Percentiles rank a stretch among this genome's conserved stretches.
phyloP scores from a whole-genome alignment of 1,284 basidiomycete genomes.

The Tranzscheliella williamsii region DNA sequence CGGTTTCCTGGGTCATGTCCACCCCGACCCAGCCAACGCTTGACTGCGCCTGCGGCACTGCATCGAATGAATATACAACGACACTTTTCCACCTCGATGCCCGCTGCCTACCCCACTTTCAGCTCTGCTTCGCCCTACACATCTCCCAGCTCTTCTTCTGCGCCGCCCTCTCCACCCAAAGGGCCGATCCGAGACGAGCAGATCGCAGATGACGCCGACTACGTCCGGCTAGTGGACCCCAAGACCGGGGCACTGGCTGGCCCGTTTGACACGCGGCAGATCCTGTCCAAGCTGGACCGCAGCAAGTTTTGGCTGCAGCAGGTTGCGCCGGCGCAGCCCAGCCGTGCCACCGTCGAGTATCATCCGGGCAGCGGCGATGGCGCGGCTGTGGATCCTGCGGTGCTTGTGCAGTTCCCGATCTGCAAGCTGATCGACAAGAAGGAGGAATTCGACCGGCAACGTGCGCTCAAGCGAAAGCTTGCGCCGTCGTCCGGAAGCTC shows the following conservation, averaged over 20 bases:
- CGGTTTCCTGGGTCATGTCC: too few species aligned
- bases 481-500: too few species aligned
- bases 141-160: neutral
- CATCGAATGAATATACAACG: too few species aligned
- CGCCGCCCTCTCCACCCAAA: constrained; percentile 1
- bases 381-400: neutral
- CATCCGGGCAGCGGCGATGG: constrained; percentile 1
- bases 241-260: constrained; percentile 42
- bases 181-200: constrained; percentile 4
- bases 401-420: constrained; percentile 49
- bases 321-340: constrained; percentile 27
- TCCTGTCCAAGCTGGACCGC: constrained; percentile 47
- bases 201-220: constrained; percentile 1
- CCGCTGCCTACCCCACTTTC: too few species aligned
- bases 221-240: constrained; percentile 49
- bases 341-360: constrained; percentile 7
- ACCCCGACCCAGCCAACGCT: too few species aligned
- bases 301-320: constrained; percentile 44
- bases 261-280: constrained; percentile 27
- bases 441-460: constrained; percentile 52
- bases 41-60: too few species aligned
- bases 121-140: neutral
- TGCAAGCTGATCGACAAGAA: constrained; percentile 62
- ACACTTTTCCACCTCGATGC: too few species aligned
- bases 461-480: constrained; percentile 27